Evolutionary conservation across 2,329 filamentous ascomycete species (phyloP).

Genomic region (Aspergillus transmontanensis): DNA sequence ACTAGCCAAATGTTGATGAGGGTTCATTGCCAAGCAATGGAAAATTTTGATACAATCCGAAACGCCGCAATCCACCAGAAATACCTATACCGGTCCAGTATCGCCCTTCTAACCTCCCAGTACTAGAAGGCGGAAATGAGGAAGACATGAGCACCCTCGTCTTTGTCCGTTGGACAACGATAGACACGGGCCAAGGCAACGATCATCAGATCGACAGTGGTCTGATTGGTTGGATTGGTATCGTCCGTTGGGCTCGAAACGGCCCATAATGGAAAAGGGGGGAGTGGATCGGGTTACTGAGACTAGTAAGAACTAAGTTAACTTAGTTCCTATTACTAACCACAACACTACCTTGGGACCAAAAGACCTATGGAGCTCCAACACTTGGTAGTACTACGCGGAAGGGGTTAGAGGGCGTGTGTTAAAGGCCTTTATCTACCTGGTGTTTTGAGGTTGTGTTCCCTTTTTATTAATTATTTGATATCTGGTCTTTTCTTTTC

Average conservation of each 20-base stretch:
- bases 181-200: conserved; percentile 20
- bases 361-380: neutral
- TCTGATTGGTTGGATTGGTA: conserved; percentile 17
- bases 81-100: neutral
- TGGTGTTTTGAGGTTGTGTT: neutral
- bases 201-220: conserved; percentile 26
- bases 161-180: neutral
- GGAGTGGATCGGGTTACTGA: neutral
- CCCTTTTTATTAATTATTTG: neutral
- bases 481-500: neutral
- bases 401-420: neutral
- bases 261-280: conserved; percentile 14
- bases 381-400: neutral
- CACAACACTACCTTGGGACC: neutral
- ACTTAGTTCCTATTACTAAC: neutral
- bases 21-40: neutral
- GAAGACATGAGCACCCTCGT: neutral
- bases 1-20: neutral
- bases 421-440: neutral
- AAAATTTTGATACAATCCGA: neutral
- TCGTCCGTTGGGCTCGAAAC: conserved; percentile 13
- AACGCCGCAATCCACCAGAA: neutral
- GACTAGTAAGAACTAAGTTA: neutral
- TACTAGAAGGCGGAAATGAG: neutral
- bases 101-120: neutral